These are phyloP conservation scores for Oxalis stricta DNA, from an alignment of 441 rosid species.

Conservation along the genomic window DNA sequence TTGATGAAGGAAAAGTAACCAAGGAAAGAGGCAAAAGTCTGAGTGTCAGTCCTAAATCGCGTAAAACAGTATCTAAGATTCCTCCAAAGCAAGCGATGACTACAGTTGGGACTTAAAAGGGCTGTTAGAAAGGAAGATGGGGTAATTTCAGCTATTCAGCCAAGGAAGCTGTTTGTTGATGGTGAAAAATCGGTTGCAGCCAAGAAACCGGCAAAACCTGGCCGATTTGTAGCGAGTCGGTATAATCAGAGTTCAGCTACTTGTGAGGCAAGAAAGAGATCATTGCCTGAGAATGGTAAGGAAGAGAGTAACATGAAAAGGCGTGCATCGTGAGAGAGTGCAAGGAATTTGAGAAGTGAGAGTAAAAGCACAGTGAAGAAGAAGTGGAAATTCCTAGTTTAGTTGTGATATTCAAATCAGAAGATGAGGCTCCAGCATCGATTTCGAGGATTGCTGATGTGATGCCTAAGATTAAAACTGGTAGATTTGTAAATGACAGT, in stretches of 20 bases:
- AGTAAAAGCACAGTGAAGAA: constrained; percentile 54
- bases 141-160: constrained; percentile 45
- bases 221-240: constrained; percentile 67
- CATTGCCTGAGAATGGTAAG: constrained; percentile 55
- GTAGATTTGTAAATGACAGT: constrained; percentile 32
- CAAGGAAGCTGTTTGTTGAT: constrained; percentile 66
- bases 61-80: constrained; percentile 34
- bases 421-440: constrained; percentile 21
- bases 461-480: constrained; percentile 63
- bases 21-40: constrained; percentile 56
- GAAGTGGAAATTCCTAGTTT: constrained; percentile 70
- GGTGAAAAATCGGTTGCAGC: constrained; percentile 41
- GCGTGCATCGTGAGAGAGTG: constrained; percentile 40
- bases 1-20: constrained; percentile 50
- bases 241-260: constrained; percentile 28
- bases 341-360: constrained; percentile 21
- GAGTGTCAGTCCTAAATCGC: constrained; percentile 60
- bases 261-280: constrained; percentile 54
- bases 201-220: constrained; percentile 48
- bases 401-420: constrained; percentile 20
- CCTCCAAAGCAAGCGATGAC: constrained; percentile 55
- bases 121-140: constrained; percentile 53
- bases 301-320: constrained; percentile 48
- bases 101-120: constrained; percentile 48
- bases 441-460: constrained; percentile 12